These are phyloP conservation scores for Mortierella alpina DNA, from an alignment of 192 early-diverging fungal genomes.

Conservation along the genomic window DNA sequence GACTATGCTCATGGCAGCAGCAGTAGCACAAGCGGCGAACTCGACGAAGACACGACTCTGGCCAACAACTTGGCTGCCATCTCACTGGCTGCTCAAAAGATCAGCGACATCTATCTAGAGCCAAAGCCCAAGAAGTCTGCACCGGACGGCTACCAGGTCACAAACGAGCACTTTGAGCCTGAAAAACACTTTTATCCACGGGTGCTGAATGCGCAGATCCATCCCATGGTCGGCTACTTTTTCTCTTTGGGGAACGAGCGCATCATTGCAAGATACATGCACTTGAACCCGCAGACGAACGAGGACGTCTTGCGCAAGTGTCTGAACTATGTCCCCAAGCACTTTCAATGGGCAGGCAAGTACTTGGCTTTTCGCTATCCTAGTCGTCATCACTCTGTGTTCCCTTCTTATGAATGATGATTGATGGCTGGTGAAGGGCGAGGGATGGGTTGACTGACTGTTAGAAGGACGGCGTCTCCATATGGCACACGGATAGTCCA, in stretches of 20 bases:
- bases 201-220: slow-evolving; percentile 88
- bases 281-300: slow-evolving; percentile 86
- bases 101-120: slow-evolving; percentile 49
- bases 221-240: slow-evolving; percentile 87
- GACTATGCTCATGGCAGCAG: background rate
- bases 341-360: slow-evolving; percentile 88
- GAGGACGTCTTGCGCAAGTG: slow-evolving; percentile 68
- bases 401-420: background rate
- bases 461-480: background rate
- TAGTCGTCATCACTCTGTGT: background rate
- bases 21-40: slow-evolving; percentile 11
- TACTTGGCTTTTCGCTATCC: slow-evolving; percentile 1
- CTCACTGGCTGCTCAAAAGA: slow-evolving; percentile 50
- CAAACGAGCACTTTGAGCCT: slow-evolving; percentile 72
- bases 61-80: slow-evolving; percentile 53
- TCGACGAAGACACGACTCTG: slow-evolving; percentile 33
- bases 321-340: slow-evolving; percentile 75
- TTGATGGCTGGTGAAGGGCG: background rate
- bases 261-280: slow-evolving; percentile 88
- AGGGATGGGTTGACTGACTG: background rate
- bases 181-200: slow-evolving; percentile 90
- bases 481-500: background rate
- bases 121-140: slow-evolving; percentile 47
- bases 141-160: slow-evolving; percentile 32
- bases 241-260: slow-evolving; percentile 88